Percentiles rank a stretch among this genome's conserved stretches.
Conservation (phyloP, 208 protist species). For the Tritrichomonas musculus region DNA sequence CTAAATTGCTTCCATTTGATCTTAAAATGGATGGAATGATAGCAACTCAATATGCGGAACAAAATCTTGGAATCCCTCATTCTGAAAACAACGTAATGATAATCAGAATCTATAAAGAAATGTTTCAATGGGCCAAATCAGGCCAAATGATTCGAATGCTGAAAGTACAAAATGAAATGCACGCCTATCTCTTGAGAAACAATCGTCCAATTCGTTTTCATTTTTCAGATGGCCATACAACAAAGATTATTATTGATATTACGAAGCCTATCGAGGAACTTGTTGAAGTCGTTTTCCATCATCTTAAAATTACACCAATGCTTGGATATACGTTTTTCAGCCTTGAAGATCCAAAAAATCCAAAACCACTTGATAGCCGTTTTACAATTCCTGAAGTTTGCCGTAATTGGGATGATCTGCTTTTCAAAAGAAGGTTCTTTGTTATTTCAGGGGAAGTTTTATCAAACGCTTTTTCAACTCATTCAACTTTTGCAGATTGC, state of each 20-base stretch:
- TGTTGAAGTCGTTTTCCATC: neutral
- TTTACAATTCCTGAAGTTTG: neutral
- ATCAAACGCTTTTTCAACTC: too few relatives aligned
- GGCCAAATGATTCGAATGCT: neutral
- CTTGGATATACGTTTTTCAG: neutral
- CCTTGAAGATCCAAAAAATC: neutral
- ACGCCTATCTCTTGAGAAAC: neutral
- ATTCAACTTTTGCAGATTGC: neutral
- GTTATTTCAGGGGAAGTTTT: constrained; percentile 6
- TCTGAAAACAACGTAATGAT: neutral
- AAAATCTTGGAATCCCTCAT: neutral
- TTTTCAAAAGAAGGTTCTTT: neutral
- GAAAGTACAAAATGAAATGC: neutral
- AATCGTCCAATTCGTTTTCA: neutral
- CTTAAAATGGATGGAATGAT: neutral
- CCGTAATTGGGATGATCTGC: neutral
- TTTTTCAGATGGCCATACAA: neutral
- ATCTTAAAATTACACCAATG: neutral
- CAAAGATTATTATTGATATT: neutral
- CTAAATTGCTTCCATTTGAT: neutral
- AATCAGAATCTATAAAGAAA: neutral
- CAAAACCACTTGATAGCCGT: neutral
- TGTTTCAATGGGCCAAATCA: neutral
- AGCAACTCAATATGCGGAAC: neutral
- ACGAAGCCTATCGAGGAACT: neutral